Base-by-base conservation (phyloP, 352 stramenopile species). In the Globisporangium orthogonon region DNA sequence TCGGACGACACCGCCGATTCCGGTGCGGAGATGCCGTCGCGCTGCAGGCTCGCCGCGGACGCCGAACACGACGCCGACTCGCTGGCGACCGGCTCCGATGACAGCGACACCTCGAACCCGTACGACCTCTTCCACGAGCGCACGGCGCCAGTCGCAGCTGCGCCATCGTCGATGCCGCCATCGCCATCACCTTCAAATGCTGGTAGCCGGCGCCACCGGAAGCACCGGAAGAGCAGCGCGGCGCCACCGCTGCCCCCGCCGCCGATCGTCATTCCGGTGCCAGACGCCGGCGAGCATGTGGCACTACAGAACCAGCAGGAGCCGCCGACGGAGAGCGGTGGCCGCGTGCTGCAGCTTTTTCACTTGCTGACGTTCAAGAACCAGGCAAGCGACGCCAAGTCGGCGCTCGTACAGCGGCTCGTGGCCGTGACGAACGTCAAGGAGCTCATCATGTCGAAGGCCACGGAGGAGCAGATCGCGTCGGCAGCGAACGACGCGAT, bases 401-500 rank as follows among this genome's bases (percentile, higher is more conserved):
- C 71, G 7, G 71, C 77, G 56, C 68, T 90, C 15, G 74, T 87
- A 60, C 54, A 74, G 56, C 77, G 76, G 11, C 61, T 90, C 39
- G 63, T 90, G 37, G 64, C 67, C 30, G 65, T 84, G 37, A 70
- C 73, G 18, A 80, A 73, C 49, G 67, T 90, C 41, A 74, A 77
- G 54, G 77, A 87, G 28, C 64, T 90, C 39, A 55, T 90, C 58
- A 62, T 90, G 46, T 83, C 70, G 29, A 76, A 82, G 53, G 78
- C 78, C 30, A 86, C 71, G 3, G 64, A 88, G 54, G 80, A 90
- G 35, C 74, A 87, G 58, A 90, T 90, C 58, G 80, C 78, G 15
- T 70, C 70, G 7, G 78, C 78, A 0, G 80, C 78, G 15, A 87
- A 88, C 60, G 80, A 88, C 53, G 80, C 78, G 7, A 86, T 90